These are phyloP conservation scores for Russula griseocarnosa DNA, from an alignment of 768 basidiomycete species.

Conservation along the genomic window DNA sequence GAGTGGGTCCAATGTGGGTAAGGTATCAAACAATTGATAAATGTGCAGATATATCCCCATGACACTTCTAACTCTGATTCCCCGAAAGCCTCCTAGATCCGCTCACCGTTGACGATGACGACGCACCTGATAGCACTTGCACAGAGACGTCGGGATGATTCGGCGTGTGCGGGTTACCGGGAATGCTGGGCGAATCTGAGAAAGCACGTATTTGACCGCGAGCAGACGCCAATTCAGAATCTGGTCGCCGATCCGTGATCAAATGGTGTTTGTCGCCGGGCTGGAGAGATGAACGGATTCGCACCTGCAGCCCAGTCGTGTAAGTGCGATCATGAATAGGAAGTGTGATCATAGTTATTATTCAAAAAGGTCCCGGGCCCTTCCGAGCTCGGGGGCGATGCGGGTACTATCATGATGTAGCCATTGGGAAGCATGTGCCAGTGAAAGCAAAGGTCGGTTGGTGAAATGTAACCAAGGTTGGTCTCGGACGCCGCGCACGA, in stretches of 20 bases:
- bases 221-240: slow-evolving; percentile 57
- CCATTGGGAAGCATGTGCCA: slow-evolving; percentile 49
- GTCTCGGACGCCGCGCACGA: slow-evolving; percentile 53
- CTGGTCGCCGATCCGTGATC: slow-evolving; percentile 62
- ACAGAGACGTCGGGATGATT: slow-evolving; percentile 77
- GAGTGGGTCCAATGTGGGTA: too few species aligned
- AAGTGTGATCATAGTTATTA: slow-evolving; percentile 34
- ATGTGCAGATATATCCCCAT: too few species aligned
- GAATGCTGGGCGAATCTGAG: slow-evolving; percentile 73
- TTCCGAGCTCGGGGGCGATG: slow-evolving; percentile 37
- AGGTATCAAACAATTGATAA: too few species aligned
- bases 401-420: slow-evolving; percentile 46
- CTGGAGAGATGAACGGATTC: slow-evolving; percentile 75
- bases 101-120: too few species aligned
- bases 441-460: slow-evolving; percentile 60
- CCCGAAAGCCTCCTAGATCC: too few species aligned
- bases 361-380: slow-evolving; percentile 31
- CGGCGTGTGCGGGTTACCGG: slow-evolving; percentile 74
- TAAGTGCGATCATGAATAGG: slow-evolving; percentile 56
- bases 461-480: slow-evolving; percentile 52
- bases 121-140: slow-evolving; percentile 50
- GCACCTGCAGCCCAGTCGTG: slow-evolving; percentile 63
- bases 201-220: slow-evolving; percentile 55
- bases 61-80: slow-evolving; percentile 34
- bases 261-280: slow-evolving; percentile 55